Conservation (phyloP, 345 rosid genomes). For the Pistacia integerrima region DNA sequence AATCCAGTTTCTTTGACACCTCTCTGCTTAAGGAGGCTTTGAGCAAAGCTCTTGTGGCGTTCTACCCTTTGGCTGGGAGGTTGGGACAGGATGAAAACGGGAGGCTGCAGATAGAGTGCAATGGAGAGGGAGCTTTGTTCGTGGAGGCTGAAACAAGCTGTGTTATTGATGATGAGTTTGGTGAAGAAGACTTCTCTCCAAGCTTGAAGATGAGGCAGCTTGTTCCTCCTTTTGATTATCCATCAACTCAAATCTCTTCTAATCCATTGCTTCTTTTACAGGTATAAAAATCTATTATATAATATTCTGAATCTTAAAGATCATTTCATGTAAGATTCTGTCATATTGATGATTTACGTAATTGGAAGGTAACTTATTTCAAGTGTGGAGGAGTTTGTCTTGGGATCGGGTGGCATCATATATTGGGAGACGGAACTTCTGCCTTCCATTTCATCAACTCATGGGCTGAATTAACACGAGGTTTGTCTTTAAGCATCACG, state of each 20-base stretch:
- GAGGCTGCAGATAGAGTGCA: slow-evolving; percentile 34
- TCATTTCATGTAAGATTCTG: too few species aligned
- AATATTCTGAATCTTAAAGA: too few species aligned
- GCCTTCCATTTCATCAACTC: too few species aligned
- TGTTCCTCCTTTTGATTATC: slow-evolving; percentile 25
- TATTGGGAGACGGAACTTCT: background rate
- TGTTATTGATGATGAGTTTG: slow-evolving; percentile 25
- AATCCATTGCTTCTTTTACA: slow-evolving; percentile 27
- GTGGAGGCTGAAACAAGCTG: slow-evolving; percentile 35
- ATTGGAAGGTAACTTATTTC: slow-evolving; percentile 27
- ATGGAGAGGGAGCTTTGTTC: slow-evolving; percentile 28
- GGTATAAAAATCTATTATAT: too few species aligned
- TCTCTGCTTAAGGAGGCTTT: slow-evolving; percentile 30
- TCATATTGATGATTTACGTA: too few species aligned
- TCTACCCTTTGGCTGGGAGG: slow-evolving; percentile 44
- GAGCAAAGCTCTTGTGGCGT: slow-evolving; percentile 35
- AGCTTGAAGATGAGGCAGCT: slow-evolving; percentile 14
- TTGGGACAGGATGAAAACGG: slow-evolving; percentile 28
- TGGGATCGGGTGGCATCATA: slow-evolving; percentile 2
- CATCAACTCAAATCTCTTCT: slow-evolving; percentile 24
- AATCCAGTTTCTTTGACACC: slow-evolving; percentile 19
- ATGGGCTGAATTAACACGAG: background rate
- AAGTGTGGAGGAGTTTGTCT: slow-evolving; percentile 35
- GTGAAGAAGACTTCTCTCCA: slow-evolving; percentile 10
- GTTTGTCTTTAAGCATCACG: too few species aligned